phyloP scores from a whole-genome alignment of 2,329 filamentous ascomycete genomes.

The Sclerotinia spermophila region DNA sequence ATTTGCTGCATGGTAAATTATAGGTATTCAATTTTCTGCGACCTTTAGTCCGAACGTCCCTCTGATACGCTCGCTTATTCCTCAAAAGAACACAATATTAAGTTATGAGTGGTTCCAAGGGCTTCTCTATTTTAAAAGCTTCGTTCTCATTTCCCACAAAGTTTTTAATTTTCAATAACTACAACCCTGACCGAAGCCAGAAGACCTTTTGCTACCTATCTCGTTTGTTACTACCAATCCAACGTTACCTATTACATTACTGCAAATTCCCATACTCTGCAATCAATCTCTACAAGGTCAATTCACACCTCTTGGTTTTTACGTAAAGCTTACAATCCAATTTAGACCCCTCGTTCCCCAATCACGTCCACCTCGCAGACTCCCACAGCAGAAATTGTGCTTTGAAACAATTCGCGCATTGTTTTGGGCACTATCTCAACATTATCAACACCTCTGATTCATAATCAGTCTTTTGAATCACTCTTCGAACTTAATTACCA shows the following conservation, averaged over 20 bases:
- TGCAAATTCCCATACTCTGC: background rate
- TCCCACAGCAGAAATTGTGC: background rate
- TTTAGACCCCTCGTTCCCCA: background rate
- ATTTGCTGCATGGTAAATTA: background rate
- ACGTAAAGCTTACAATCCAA: background rate
- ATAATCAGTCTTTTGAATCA: background rate
- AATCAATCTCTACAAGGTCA: background rate
- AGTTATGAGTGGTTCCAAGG: background rate
- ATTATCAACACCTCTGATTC: background rate
- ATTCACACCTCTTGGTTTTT: background rate
- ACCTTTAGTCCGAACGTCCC: background rate
- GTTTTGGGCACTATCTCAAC: background rate
- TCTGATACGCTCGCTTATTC: conserved; percentile 6
- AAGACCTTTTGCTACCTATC: background rate
- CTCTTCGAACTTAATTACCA: background rate
- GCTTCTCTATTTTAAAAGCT: background rate
- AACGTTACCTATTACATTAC: background rate
- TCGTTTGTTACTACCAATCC: background rate
- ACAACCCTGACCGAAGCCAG: background rate
- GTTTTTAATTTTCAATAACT: background rate
- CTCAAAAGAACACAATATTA: background rate
- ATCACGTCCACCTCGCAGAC: background rate
- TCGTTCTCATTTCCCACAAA: background rate
- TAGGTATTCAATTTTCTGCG: background rate
- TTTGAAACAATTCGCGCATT: background rate